Percentiles rank a stretch among this genome's conserved stretches.
Evolutionary conservation across 2,329 filamentous ascomycete genomes (phyloP).

Genomic region (Pseudogymnoascus sp.): DNA sequence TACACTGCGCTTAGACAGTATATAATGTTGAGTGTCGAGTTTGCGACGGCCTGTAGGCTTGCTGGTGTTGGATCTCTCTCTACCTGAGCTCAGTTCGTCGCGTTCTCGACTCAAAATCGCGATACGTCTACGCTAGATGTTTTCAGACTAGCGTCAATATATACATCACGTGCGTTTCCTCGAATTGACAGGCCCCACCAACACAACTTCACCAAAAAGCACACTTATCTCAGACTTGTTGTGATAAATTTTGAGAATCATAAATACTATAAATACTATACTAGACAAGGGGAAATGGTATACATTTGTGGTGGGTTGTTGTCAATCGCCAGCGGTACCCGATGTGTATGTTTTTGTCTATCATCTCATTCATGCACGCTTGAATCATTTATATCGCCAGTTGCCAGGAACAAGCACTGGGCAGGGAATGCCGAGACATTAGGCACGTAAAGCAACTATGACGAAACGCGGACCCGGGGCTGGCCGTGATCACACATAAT

Average conservation of each 20-base stretch:
- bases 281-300: neutral
- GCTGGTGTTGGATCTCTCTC: neutral
- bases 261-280: neutral
- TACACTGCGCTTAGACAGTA: neutral
- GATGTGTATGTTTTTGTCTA: neutral
- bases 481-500: neutral
- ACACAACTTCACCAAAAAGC: neutral
- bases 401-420: neutral
- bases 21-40: conserved; percentile 1
- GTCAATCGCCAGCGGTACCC: too few relatives aligned
- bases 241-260: neutral
- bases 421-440: neutral
- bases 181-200: neutral
- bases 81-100: conserved; percentile 6
- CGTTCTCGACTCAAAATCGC: conserved; percentile 11
- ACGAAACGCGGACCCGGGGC: too few relatives aligned
- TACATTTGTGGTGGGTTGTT: neutral
- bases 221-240: neutral
- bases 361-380: neutral
- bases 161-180: neutral
- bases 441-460: neutral
- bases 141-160: neutral
- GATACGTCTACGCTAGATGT: conserved; percentile 1
- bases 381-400: neutral
- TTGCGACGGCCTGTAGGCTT: conserved; percentile 1